Conservation (phyloP, 345 rosid genomes). For the Iberis pinnata region DNA sequence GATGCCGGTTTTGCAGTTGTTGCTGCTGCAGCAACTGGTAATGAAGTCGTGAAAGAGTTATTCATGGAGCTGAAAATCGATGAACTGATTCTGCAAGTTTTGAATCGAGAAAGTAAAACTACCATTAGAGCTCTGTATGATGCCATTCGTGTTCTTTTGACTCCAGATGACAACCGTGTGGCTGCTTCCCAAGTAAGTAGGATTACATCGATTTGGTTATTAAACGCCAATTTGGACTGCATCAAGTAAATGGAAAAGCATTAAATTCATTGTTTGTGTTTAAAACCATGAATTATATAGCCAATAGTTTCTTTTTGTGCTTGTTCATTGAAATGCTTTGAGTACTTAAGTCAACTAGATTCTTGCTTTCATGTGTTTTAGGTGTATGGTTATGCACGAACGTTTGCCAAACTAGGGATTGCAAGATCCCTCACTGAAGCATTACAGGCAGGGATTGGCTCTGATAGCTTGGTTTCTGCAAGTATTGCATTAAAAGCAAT, state of each 20-base stretch:
- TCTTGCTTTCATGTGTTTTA: slow-evolving; percentile 28
- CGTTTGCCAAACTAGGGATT: slow-evolving; percentile 76
- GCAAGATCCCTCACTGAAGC: slow-evolving; percentile 63
- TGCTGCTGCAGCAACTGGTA: slow-evolving; percentile 72
- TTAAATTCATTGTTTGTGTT: background rate
- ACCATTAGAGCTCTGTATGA: slow-evolving; percentile 53
- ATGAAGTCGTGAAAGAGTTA: slow-evolving; percentile 71
- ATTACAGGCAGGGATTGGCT: slow-evolving; percentile 57
- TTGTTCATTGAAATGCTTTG: slow-evolving; percentile 1
- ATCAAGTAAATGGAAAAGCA: too few relatives aligned
- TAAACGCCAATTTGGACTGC: background rate
- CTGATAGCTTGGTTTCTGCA: slow-evolving; percentile 71
- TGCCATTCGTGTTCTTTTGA: slow-evolving; percentile 61
- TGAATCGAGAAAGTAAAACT: slow-evolving; percentile 37
- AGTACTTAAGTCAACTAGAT: background rate
- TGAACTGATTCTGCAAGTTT: slow-evolving; percentile 57
- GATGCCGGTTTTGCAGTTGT: slow-evolving; percentile 57
- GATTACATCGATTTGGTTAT: too few relatives aligned
- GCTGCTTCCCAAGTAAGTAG: slow-evolving; percentile 88
- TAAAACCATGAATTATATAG: background rate
- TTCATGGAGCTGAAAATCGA: slow-evolving; percentile 81
- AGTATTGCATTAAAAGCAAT: slow-evolving; percentile 68
- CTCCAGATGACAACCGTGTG: slow-evolving; percentile 87
- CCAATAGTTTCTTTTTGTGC: background rate
- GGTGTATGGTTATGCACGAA: slow-evolving; percentile 93